phyloP scores from a whole-genome alignment of 345 rosid genomes.

The Acer yangbiense region DNA sequence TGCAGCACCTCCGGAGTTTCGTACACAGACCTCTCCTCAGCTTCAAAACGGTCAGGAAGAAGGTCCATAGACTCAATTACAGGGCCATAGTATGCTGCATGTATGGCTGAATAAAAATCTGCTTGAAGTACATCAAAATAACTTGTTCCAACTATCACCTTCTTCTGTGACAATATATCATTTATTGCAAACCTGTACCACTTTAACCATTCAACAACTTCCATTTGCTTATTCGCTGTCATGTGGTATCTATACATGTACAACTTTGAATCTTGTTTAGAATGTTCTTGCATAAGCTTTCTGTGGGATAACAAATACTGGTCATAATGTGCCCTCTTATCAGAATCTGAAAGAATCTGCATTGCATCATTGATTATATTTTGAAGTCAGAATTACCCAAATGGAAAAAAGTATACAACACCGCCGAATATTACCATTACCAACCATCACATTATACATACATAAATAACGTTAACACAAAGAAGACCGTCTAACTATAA shows the following conservation, averaged over 20 bases:
- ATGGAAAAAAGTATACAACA: neutral
- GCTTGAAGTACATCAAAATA: conserved; percentile 80
- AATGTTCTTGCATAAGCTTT: conserved; percentile 44
- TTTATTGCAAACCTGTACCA: conserved; percentile 83
- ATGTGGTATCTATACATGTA: conserved; percentile 41
- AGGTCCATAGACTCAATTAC: conserved; percentile 71
- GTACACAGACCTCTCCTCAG: conserved; percentile 88
- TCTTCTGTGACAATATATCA: conserved; percentile 71
- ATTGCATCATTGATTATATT: conserved; percentile 23
- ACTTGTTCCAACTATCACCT: conserved; percentile 62
- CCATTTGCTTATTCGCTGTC: conserved; percentile 57
- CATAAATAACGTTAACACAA: neutral
- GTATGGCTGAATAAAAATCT: conserved; percentile 82
- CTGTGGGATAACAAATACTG: conserved; percentile 60
- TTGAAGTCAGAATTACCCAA: conserved; percentile 17
- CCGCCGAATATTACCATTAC: neutral
- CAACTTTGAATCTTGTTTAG: conserved; percentile 41
- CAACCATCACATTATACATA: neutral
- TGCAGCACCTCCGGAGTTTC: conserved; percentile 81
- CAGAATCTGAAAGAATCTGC: conserved; percentile 91
- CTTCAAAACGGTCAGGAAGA: conserved; percentile 93
- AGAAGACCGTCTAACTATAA: neutral
- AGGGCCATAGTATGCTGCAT: conserved; percentile 84
- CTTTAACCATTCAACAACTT: conserved; percentile 91
- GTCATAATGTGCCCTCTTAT: conserved; percentile 72